Evolutionary conservation across 345 rosid genomes (phyloP).

Genomic region (Dimocarpus longan): DNA sequence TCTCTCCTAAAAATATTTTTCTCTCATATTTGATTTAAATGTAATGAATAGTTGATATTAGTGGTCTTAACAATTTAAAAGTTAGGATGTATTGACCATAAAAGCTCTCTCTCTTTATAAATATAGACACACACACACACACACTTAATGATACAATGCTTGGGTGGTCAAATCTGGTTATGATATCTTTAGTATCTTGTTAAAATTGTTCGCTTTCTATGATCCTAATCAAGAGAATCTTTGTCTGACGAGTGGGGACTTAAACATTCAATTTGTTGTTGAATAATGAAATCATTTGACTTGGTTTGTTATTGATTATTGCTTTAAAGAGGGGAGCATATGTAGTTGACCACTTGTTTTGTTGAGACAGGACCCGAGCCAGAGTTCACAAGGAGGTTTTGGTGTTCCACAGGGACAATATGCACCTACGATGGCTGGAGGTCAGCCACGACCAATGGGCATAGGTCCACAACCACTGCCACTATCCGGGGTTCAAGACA

Average conservation of each 20-base stretch:
- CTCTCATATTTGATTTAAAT: no score
- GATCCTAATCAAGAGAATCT: background rate
- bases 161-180: background rate
- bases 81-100: no score
- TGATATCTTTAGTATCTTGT: background rate
- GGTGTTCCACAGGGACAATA: conserved; percentile 51
- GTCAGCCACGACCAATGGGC: conserved; percentile 82
- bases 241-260: background rate
- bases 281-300: background rate
- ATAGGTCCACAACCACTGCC: conserved; percentile 81
- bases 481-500: conserved; percentile 49
- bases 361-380: conserved; percentile 28
- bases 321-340: background rate
- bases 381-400: conserved; percentile 49
- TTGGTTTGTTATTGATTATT: background rate
- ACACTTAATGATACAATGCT: background rate
- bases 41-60: no score
- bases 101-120: no score
- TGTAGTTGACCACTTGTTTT: conserved; percentile 11
- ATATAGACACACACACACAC: no score
- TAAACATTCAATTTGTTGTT: background rate
- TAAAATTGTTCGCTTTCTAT: background rate
- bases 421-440: conserved; percentile 63
- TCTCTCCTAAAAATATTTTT: no score
- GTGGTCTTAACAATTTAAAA: no score